Base-by-base conservation (phyloP, 148 eudicot genomes). In the Heliosperma pusillum region DNA sequence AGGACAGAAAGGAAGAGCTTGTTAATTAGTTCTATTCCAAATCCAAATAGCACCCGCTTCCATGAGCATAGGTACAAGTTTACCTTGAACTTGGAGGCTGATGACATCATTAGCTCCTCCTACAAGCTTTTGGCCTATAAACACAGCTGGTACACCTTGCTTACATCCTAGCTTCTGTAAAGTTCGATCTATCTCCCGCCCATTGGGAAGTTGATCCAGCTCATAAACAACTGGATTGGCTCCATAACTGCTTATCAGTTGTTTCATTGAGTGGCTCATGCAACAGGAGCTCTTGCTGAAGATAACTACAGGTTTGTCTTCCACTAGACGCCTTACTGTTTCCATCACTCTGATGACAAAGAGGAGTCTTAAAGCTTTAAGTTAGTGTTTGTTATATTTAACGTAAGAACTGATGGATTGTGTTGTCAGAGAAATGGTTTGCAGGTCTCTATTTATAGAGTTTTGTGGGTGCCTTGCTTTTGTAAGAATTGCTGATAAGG, bases 31-130 rank as follows among this genome's bases (percentile, higher is more conserved):
- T 81, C 74, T 81, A 66, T 81, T 81, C 80, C 83, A 81, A 53
- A 81, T 65, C 84, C 84, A 81, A 36, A 81, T 77, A 36, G 84
- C 84, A 21, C 84, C 84, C 69, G 81, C 84, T 15, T 78, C 81
- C 81, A 77, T 81, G 58, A 81, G 74, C 78, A 78, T 78, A 22
- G 84, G 84, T 67, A 81, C 81, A 29, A 81, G 77, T 59, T 78
- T 72, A 44, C 84, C 76, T 66, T 79, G 77, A 55, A 84, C 84
- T 67, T 84, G 87, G 65, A 81, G 84, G 78, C 87, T 84, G 64
- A 84, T 76, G 66, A 84, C 76, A 59, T 81, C 82, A 44, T 84
- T 78, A 50, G 86, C 84, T 27, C 86, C 86, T 10, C 86, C 86
- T 30, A 84, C 75, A 24, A 81, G 76, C 81, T 81, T 82, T 42